phyloP scores from a whole-genome alignment of 805 yeast genomes.

The Pichia californica region DNA sequence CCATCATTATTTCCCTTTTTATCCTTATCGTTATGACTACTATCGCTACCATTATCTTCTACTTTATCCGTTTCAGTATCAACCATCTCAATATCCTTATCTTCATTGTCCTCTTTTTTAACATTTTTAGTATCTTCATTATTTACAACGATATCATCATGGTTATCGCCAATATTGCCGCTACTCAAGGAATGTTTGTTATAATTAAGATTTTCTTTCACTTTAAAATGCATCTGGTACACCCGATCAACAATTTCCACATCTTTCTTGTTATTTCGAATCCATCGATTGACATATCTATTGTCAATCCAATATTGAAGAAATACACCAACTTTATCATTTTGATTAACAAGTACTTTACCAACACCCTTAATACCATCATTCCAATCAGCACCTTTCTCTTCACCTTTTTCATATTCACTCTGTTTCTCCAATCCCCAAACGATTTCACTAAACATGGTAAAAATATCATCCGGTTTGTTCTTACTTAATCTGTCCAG shows the following conservation, averaged over 20 bases:
- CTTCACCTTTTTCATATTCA: not conserved
- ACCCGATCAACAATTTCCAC: constrained; percentile 17
- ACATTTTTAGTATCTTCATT: not conserved
- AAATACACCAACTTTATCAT: constrained; percentile 28
- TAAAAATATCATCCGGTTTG: constrained; percentile 29
- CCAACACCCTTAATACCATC: constrained; percentile 25
- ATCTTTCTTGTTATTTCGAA: constrained; percentile 13
- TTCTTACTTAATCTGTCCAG: constrained; percentile 26
- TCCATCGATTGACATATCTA: constrained; percentile 20
- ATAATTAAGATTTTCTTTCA: constrained; percentile 19
- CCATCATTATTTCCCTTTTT: not conserved
- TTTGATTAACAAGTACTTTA: constrained; percentile 21
- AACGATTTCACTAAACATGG: constrained; percentile 25
- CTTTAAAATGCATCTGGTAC: constrained; percentile 29
- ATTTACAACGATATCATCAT: not conserved
- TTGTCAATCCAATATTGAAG: constrained; percentile 29
- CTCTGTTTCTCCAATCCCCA: constrained; percentile 16
- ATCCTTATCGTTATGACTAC: not conserved
- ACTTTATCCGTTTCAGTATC: not conserved
- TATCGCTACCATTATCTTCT: not conserved
- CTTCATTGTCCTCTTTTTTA: not conserved
- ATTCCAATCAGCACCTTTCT: constrained; percentile 14
- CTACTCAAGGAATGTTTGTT: not conserved
- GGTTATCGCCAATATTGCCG: not conserved
- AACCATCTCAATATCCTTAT: not conserved